Base-by-base conservation (phyloP, 495 filamentous ascomycete species). In the Neurospora tetrasperma region DNA sequence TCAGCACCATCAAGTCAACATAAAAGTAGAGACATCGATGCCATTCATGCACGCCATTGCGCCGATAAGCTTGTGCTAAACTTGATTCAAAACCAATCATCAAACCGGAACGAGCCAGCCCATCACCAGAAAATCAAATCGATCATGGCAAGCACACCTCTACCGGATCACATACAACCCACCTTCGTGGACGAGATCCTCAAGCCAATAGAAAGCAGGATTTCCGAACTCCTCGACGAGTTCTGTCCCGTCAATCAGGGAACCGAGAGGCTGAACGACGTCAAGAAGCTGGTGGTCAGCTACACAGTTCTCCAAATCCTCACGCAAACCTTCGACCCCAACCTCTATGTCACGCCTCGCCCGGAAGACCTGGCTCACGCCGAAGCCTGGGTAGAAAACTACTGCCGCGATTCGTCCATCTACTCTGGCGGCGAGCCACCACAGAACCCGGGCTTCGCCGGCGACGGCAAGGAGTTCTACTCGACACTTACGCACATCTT, bases 401-500 rank as follows among this genome's bases (percentile, higher is more conserved):
- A 38, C 54, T 66, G 27, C 54, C 54, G 35, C 27, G 54, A 66
- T 16, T 66, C 27, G 14, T 66, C 27, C 54, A 35, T 66, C 27
- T 14, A 66, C 14, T 31, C 35, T 16, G 54, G 54, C 14, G 14
- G 54, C 14, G 54, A 66, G 31, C 27, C 54, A 3, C 54, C 27
- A 6, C 54, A 66, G 27, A 66, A 35, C 14, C 18, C 27, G 27
- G 27, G 27, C 9, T 31, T 66, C 23, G 54, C 54, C 27, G 27
- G 54, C 54, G 14, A 66, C 14, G 54, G 54, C 1, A 66, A 66
- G 54, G 14, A 66, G 27, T 66, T 66, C 12, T 69, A 72, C 1
- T 71, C 73, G 20, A 79, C 82, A 2, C 69, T 84, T 16, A 43
- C 73, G 8, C 83, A 86, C 77, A 76, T 94, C 23, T 71, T 87